Evolutionary conservation across 2,329 filamentous ascomycete species (phyloP), one percentile per base, ranked within the genome.

Genomic region (Fusarium armeniacum): DNA sequence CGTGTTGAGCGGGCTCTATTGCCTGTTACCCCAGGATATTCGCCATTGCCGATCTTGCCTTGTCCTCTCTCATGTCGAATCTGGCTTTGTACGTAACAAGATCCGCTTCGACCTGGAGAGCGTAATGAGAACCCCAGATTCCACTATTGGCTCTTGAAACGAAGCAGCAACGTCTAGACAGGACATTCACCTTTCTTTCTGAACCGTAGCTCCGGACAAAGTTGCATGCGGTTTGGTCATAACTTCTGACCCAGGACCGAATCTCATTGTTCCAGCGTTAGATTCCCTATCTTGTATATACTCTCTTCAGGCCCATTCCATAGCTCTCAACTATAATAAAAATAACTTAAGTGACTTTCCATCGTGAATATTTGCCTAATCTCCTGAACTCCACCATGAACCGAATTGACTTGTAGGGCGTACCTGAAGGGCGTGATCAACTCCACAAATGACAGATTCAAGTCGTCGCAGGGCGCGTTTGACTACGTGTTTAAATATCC

Each of bases 1-100:
- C 30, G 12, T 22, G 15, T 9, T 47, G 15, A 18, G 26, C 40
- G 35, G 44, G 67, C 49, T 58, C 44, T 30, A 18, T 45, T 38
- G 24, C 56, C 16, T 43, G 20, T 58, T 65, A 56, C 62, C 54
- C 57, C 60, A 41, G 46, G 9, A 61, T 60, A 35, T 45, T 36
- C 35, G 53, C 35, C 10, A 36, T 45, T 41, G 44, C 51, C 36
- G 49, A 51, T 64, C 59, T 22, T 44, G 45, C 18, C 47, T 15
- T 28, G n/a, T n/a, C 13, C 24, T 16, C 33, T 30, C 24, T 36
- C 45, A 32, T 41, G 43, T 41, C 26, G 15, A 40, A 62, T 67
- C 52, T 70, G 28, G 44, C 54, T 53, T 63, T 56, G 62, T 70
- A 70, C 67, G 67, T 70, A 70, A 67, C 45, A 40, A 22, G 22